Evolutionary conservation across 179 eudicot species (phyloP).

Genomic region (Corrigiola litoralis): DNA sequence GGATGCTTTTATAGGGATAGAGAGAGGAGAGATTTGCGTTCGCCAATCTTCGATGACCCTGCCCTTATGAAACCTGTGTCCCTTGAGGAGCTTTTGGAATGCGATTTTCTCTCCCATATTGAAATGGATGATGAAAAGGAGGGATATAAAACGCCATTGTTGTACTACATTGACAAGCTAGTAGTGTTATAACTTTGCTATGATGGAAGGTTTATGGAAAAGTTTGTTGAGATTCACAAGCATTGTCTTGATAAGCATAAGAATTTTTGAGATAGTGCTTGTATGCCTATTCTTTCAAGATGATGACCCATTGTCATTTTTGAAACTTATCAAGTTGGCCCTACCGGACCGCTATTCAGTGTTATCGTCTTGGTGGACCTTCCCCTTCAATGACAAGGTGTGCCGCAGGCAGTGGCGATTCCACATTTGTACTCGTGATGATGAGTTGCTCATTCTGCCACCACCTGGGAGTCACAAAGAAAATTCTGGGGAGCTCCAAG

Average conservation of each 20-base stretch:
- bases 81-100: background rate
- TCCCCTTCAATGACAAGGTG: background rate
- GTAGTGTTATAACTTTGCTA: background rate
- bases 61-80: no score
- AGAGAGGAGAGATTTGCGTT: no score
- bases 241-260: background rate
- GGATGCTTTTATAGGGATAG: no score
- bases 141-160: no score
- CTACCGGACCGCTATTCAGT: background rate
- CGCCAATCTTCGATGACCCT: no score
- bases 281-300: background rate
- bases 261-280: slow-evolving; percentile 3
- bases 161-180: background rate
- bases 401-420: background rate
- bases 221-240: background rate
- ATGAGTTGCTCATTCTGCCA: background rate
- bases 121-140: background rate
- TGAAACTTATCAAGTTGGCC: background rate
- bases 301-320: background rate
- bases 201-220: background rate
- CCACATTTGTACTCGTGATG: no score
- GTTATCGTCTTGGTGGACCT: background rate
- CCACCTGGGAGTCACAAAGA: no score
- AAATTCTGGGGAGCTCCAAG: background rate
- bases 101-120: background rate